Conservation (phyloP, 352 stramenopile species). For the Globisporangium barbulae region DNA sequence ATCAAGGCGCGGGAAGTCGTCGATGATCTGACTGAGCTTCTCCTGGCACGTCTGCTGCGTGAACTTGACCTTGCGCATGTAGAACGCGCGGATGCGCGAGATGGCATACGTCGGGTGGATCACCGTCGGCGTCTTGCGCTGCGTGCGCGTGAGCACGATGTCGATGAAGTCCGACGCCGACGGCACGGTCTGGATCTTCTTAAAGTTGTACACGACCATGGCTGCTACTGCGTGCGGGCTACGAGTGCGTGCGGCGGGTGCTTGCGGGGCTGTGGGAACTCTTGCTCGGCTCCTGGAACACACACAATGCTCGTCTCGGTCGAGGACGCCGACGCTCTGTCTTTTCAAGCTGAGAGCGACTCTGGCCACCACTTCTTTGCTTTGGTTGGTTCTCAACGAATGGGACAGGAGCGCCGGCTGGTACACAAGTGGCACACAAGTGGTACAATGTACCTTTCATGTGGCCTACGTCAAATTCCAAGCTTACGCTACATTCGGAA, state of each 20-base stretch:
- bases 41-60: slow-evolving; percentile 99
- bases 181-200: slow-evolving; percentile 98
- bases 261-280: not conserved
- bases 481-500: not conserved
- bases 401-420: not conserved
- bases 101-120: slow-evolving; percentile 98
- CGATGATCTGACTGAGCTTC: slow-evolving; percentile 96
- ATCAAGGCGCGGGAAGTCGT: slow-evolving; percentile 98
- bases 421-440: slow-evolving; percentile 8
- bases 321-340: slow-evolving; percentile 4
- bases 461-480: not conserved
- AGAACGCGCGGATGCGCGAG: slow-evolving; percentile 93
- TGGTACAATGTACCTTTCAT: not conserved
- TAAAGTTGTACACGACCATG: slow-evolving; percentile 99
- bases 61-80: slow-evolving; percentile 99
- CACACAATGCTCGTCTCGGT: slow-evolving; percentile 14
- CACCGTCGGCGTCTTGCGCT: slow-evolving; percentile 99
- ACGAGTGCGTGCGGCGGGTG: not conserved
- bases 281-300: slow-evolving; percentile 17
- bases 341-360: slow-evolving; percentile 20
- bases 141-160: slow-evolving; percentile 98
- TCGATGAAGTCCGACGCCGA: slow-evolving; percentile 98
- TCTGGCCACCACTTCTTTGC: slow-evolving; percentile 13
- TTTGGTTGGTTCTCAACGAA: slow-evolving; percentile 38
- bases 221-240: slow-evolving; percentile 14